Conservation (phyloP, 2,329 filamentous ascomycete species). For the Penicillium glabrum region DNA sequence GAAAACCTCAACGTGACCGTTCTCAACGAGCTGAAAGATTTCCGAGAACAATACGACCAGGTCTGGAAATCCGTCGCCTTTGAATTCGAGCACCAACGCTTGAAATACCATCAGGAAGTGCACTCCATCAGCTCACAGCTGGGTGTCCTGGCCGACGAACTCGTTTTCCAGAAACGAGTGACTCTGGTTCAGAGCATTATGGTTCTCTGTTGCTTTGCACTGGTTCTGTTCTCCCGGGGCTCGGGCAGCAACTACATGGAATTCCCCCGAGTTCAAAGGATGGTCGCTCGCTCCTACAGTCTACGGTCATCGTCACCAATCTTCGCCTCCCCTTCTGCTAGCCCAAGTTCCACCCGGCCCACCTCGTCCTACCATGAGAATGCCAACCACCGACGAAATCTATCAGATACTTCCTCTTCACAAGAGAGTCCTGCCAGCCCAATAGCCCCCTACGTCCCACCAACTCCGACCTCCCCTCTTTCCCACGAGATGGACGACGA, state of each 20-base stretch:
- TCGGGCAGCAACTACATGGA: constrained; percentile 45
- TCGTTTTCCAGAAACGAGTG: constrained; percentile 82
- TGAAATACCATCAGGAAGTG: constrained; percentile 80
- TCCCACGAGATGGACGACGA: constrained; percentile 21
- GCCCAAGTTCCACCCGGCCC: constrained; percentile 38
- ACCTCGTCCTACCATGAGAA: constrained; percentile 30
- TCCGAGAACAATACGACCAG: constrained; percentile 87
- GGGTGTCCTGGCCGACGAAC: constrained; percentile 88
- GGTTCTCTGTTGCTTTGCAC: constrained; percentile 78
- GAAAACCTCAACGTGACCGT: constrained; percentile 86
- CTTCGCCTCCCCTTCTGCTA: constrained; percentile 35
- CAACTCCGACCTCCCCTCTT: constrained; percentile 38
- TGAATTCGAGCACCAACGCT: constrained; percentile 83
- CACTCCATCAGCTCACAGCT: constrained; percentile 77
- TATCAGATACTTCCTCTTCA: constrained; percentile 38
- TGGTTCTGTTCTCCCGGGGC: constrained; percentile 74
- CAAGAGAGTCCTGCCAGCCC: constrained; percentile 30
- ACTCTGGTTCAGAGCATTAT: constrained; percentile 88
- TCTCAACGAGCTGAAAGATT: constrained; percentile 72
- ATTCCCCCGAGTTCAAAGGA: constrained; percentile 47
- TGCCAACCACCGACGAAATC: constrained; percentile 28
- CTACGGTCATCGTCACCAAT: constrained; percentile 39
- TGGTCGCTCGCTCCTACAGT: constrained; percentile 47
- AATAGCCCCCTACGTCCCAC: constrained; percentile 38
- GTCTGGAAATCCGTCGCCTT: constrained; percentile 95